A percentile compares a stretch with the other conserved stretches of the same genome.
phyloP scores from a whole-genome alignment of 176 grass and related monocot genomes.

The Bromus sterilis region DNA sequence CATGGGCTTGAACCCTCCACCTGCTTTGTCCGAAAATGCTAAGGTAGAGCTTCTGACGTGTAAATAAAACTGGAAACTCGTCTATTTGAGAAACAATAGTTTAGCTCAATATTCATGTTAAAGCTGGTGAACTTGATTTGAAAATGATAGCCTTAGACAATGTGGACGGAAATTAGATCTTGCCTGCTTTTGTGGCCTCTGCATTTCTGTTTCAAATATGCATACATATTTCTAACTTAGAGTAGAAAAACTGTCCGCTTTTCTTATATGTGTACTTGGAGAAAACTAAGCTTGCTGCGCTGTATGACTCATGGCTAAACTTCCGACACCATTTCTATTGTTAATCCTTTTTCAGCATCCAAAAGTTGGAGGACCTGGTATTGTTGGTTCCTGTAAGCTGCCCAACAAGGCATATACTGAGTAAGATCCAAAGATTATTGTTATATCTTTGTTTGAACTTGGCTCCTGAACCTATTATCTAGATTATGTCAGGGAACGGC shows the following conservation, averaged over 20 bases:
- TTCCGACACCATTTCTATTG: background rate
- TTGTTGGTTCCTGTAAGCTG: slow-evolving; percentile 48
- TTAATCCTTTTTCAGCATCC: slow-evolving; percentile 46
- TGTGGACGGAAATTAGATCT: background rate
- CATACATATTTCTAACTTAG: background rate
- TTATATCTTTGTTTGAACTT: slow-evolving; percentile 23
- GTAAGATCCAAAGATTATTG: slow-evolving; percentile 45
- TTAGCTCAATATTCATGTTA: background rate
- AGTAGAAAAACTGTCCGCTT: background rate
- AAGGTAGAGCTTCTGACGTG: too few species aligned
- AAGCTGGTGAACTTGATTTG: background rate
- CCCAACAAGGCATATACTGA: slow-evolving; percentile 52
- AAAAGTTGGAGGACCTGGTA: slow-evolving; percentile 85
- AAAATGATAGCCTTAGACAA: background rate
- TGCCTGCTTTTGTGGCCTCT: background rate
- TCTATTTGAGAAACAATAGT: background rate
- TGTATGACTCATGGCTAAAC: background rate
- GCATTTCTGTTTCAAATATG: background rate
- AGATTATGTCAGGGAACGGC: background rate
- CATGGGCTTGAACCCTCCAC: background rate
- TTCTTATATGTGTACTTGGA: background rate
- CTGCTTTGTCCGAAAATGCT: background rate
- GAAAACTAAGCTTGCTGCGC: background rate
- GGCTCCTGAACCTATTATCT: background rate
- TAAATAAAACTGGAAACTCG: background rate